These are phyloP conservation scores for Inonotus hispidus DNA, from an alignment of 1,284 basidiomycete species.

Conservation along the genomic window DNA sequence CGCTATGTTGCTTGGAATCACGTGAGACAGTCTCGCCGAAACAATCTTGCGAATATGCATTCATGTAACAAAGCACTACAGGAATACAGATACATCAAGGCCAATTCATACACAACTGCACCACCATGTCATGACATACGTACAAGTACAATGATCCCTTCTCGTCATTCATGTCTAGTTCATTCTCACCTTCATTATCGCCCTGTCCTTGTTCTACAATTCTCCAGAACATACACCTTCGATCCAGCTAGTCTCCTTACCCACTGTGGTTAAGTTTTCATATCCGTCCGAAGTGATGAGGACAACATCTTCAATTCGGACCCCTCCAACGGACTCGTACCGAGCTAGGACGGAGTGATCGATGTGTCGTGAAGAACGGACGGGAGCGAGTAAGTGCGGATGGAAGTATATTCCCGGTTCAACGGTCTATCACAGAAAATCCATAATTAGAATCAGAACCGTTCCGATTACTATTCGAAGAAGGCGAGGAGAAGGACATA, in stretches of 20 bases:
- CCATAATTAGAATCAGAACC: constrained; percentile 3
- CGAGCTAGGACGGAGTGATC: constrained; percentile 63
- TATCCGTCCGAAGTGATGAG: constrained; percentile 60
- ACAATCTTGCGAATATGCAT: no score
- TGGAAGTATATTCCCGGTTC: constrained; percentile 90
- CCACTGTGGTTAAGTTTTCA: constrained; percentile 78
- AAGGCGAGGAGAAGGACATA: constrained; percentile 33
- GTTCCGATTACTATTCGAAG: no score
- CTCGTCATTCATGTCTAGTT: no score
- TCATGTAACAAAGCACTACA: no score
- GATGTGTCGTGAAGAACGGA: constrained; percentile 65
- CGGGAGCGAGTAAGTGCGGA: constrained; percentile 66
- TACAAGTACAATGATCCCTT: no score
- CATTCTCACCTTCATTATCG: background rate
- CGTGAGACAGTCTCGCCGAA: no score
- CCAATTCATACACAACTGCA: no score
- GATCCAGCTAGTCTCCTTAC: constrained; percentile 73
- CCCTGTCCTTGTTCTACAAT: constrained; percentile 27
- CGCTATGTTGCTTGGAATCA: no score
- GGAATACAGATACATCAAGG: no score
- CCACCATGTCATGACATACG: no score
- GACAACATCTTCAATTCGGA: constrained; percentile 87
- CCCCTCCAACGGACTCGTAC: constrained; percentile 80
- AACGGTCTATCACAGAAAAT: constrained; percentile 49
- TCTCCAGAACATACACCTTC: constrained; percentile 72